Percentiles rank a stretch among this genome's conserved stretches.
phyloP scores from a whole-genome alignment of 2,329 filamentous ascomycete species.

The Penicillium brevicompactum region DNA sequence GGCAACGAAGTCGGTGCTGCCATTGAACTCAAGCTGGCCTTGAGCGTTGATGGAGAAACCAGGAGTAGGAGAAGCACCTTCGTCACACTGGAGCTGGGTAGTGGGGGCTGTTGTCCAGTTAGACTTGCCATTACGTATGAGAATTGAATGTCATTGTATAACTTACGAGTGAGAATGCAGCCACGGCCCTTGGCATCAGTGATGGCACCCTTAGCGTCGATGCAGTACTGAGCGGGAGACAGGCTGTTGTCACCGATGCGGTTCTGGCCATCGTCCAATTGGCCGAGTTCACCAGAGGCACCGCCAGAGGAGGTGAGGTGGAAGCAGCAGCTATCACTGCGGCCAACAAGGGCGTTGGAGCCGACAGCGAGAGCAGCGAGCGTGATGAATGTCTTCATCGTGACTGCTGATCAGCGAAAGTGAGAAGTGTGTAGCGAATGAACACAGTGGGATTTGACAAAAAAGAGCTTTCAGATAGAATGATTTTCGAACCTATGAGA shows the following conservation, averaged over 20 bases:
- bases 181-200: conserved; percentile 60
- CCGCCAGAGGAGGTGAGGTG: conserved; percentile 54
- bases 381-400: conserved; percentile 44
- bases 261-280: conserved; percentile 65
- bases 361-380: conserved; percentile 43
- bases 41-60: conserved; percentile 60
- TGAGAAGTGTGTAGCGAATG: conserved; percentile 8
- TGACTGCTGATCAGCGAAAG: conserved; percentile 3
- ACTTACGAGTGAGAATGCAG: conserved; percentile 64
- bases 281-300: conserved; percentile 57
- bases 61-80: conserved; percentile 51
- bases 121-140: conserved; percentile 7
- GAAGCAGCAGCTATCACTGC: conserved; percentile 53
- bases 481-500: neutral
- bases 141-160: neutral
- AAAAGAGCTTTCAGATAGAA: neutral
- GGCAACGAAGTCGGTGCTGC: conserved; percentile 58
- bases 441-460: conserved; percentile 1
- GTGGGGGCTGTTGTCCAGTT: conserved; percentile 49
- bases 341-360: conserved; percentile 46
- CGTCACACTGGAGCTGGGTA: conserved; percentile 64
- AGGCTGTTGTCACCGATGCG: conserved; percentile 55
- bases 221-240: conserved; percentile 54
- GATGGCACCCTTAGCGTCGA: conserved; percentile 56
- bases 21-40: conserved; percentile 56